These are phyloP conservation scores for Triglochin maritima DNA, from an alignment of 106 monocot genomes.

Conservation along the genomic window DNA sequence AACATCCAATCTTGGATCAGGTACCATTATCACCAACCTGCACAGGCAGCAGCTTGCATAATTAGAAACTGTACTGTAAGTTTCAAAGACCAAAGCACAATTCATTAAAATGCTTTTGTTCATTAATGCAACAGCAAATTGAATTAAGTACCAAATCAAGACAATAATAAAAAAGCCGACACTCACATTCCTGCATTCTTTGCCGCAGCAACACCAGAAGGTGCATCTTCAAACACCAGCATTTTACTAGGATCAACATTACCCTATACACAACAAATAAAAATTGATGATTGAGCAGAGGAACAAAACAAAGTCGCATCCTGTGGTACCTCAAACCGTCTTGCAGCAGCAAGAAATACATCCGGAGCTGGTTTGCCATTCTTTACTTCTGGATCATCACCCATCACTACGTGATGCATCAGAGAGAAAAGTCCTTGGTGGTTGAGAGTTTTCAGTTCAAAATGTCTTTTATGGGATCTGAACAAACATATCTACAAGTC, in stretches of 20 bases:
- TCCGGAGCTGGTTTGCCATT: constrained; percentile 90
- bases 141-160: background rate
- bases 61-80: background rate
- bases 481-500: background rate
- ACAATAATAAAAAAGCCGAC: background rate
- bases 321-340: constrained; percentile 64
- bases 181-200: constrained; percentile 72
- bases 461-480: constrained; percentile 55
- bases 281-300: background rate
- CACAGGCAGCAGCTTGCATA: background rate
- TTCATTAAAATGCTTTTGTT: background rate
- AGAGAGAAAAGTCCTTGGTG: constrained; percentile 54
- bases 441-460: constrained; percentile 69
- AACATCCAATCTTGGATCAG: constrained; percentile 59
- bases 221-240: constrained; percentile 76
- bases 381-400: constrained; percentile 85
- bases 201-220: constrained; percentile 62
- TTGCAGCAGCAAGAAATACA: constrained; percentile 67
- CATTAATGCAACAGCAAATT: background rate
- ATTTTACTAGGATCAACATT: constrained; percentile 36
- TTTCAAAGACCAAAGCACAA: background rate
- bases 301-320: background rate
- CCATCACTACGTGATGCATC: constrained; percentile 92
- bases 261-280: constrained; percentile 14
- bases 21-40: constrained; percentile 84